Evolutionary conservation across 2,329 filamentous ascomycete genomes (phyloP).

Genomic region (Magnaporthiopsis rhizophila): DNA sequence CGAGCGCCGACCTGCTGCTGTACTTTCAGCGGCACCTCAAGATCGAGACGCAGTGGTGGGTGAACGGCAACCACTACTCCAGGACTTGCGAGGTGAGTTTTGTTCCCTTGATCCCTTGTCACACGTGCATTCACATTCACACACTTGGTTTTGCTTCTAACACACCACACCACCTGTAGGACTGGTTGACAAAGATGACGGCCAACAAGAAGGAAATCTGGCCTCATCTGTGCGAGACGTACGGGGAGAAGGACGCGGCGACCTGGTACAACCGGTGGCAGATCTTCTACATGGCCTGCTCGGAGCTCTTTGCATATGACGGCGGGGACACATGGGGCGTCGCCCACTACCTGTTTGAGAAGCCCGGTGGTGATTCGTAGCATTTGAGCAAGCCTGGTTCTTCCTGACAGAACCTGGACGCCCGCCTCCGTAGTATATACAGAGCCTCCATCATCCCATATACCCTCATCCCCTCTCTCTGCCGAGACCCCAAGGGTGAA

Average conservation of each 20-base stretch:
- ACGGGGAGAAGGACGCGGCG: conserved; percentile 48
- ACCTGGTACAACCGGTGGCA: conserved; percentile 66
- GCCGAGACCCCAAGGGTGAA: background rate
- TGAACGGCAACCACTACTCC: conserved; percentile 60
- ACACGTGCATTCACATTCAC: background rate
- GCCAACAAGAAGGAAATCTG: conserved; percentile 52
- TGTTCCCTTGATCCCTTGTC: background rate
- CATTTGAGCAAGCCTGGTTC: background rate
- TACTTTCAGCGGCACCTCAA: conserved; percentile 58
- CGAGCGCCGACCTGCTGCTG: conserved; percentile 55
- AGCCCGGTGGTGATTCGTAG: conserved; percentile 23
- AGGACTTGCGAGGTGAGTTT: conserved; percentile 55
- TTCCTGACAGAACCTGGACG: background rate
- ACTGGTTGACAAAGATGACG: conserved; percentile 56
- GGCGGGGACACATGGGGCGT: conserved; percentile 63
- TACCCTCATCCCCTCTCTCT: background rate
- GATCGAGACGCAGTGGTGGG: conserved; percentile 61
- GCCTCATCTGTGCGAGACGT: conserved; percentile 57
- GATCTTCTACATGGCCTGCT: conserved; percentile 65
- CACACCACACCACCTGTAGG: conserved; percentile 24
- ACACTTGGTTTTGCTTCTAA: background rate
- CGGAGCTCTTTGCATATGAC: conserved; percentile 58
- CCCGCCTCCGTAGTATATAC: conserved; percentile 1
- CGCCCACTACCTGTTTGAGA: conserved; percentile 59
- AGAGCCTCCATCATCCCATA: background rate